Conservation (phyloP, 2,329 filamentous ascomycete genomes). For the Geoglossum cookeanum region DNA sequence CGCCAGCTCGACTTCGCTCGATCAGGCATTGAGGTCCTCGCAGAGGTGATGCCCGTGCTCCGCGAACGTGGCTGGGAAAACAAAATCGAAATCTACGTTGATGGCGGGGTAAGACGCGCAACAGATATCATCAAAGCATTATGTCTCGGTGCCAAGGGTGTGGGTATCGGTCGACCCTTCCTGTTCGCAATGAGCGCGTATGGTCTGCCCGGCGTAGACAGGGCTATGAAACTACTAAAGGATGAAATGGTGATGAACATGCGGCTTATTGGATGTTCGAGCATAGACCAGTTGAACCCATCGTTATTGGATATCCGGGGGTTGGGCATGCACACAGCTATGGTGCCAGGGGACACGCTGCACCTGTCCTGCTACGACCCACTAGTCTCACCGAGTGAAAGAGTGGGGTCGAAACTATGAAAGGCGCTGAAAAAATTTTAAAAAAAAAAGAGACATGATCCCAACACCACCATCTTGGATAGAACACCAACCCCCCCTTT, state of each 20-base stretch:
- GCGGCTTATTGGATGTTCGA: slow-evolving; percentile 69
- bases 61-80: slow-evolving; percentile 53
- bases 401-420: neutral
- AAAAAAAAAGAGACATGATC: neutral
- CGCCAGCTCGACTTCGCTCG: slow-evolving; percentile 84
- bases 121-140: slow-evolving; percentile 93
- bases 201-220: slow-evolving; percentile 67
- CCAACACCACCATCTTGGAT: too few species aligned
- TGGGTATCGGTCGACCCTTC: slow-evolving; percentile 89
- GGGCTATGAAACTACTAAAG: slow-evolving; percentile 79
- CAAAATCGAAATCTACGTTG: slow-evolving; percentile 72
- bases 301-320: slow-evolving; percentile 62
- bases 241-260: slow-evolving; percentile 99
- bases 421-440: neutral
- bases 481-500: too few species aligned
- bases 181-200: slow-evolving; percentile 92
- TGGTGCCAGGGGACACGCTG: slow-evolving; percentile 42
- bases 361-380: slow-evolving; percentile 36
- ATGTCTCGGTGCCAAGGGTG: slow-evolving; percentile 76
- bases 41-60: slow-evolving; percentile 81
- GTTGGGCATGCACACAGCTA: slow-evolving; percentile 38
- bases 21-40: slow-evolving; percentile 74
- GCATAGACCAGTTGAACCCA: slow-evolving; percentile 58
- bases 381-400: slow-evolving; percentile 13
- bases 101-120: slow-evolving; percentile 74